A percentile compares a stretch with the other conserved stretches of the same genome.
Conservation (phyloP, 768 basidiomycete genomes). For the Serendipita vermifera region DNA sequence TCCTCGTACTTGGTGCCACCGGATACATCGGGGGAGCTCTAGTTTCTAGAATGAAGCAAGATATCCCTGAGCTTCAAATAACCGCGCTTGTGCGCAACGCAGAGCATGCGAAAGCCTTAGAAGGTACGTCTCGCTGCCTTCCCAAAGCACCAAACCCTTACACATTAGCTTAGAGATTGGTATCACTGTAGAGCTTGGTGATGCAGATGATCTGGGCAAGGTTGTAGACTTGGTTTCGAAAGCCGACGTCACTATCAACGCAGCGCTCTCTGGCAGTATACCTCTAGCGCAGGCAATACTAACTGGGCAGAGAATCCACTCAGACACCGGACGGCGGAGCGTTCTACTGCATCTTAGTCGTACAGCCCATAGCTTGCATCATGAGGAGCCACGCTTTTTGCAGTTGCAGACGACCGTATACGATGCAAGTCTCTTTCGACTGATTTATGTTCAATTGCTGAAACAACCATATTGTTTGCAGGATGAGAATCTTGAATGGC, state of each 20-base stretch:
- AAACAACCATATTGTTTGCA: background rate
- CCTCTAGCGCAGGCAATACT: constrained; percentile 1
- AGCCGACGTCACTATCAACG: background rate
- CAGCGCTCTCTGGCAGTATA: background rate
- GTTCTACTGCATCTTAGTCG: constrained; percentile 3
- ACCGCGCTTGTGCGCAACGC: constrained; percentile 8
- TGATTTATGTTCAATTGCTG: background rate
- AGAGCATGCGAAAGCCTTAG: background rate
- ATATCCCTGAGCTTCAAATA: background rate
- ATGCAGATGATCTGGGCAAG: background rate
- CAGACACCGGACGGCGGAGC: background rate
- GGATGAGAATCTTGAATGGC: background rate
- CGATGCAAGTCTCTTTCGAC: background rate
- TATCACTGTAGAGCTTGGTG: background rate
- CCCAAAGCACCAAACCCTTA: background rate
- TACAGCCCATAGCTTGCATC: background rate
- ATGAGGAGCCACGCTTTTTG: background rate
- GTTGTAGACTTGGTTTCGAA: background rate
- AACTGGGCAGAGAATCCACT: background rate
- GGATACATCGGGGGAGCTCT: background rate
- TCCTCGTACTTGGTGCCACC: constrained; percentile 1
- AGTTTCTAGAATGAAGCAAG: background rate
- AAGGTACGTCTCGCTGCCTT: background rate
- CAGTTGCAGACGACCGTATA: background rate
- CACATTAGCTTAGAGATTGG: background rate